Evolutionary conservation across 139 green algal species (phyloP).

Genomic region (Chlamydomonas eustigma): DNA sequence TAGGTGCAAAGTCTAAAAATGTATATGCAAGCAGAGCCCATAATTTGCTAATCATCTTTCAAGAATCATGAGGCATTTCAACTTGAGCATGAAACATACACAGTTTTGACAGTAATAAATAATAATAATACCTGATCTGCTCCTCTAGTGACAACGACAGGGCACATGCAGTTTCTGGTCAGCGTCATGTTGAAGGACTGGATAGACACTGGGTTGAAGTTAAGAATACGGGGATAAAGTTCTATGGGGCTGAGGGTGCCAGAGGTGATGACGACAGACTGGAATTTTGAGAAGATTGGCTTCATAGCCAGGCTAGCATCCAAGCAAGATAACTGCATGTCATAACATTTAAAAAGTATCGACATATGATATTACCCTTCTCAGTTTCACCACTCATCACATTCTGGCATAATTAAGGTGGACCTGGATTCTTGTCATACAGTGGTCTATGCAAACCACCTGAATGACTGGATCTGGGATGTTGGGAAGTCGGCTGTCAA

Average conservation of each 20-base stretch:
- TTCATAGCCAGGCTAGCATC: conserved; percentile 92
- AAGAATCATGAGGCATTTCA: no score
- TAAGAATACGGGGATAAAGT: conserved; percentile 94
- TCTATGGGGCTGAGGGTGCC: conserved; percentile 95
- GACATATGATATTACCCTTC: no score
- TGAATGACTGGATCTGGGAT: conserved; percentile 91
- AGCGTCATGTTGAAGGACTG: conserved; percentile 92
- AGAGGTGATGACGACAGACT: conserved; percentile 94
- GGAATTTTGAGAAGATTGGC: conserved; percentile 91
- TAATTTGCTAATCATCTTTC: no score
- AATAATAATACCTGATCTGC: conserved; percentile 76
- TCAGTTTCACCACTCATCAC: no score
- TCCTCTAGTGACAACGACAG: conserved; percentile 88
- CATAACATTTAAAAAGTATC: no score
- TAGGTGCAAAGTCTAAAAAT: no score
- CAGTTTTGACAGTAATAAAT: not conserved
- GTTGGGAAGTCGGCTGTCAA: conserved; percentile 87
- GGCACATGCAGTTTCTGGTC: conserved; percentile 93
- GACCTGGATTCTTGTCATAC: not conserved
- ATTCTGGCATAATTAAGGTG: no score
- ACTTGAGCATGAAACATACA: no score
- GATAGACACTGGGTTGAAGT: conserved; percentile 90
- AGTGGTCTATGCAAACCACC: no score
- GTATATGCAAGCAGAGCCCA: no score
- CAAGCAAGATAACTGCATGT: conserved; percentile 91